Evolutionary conservation across 768 basidiomycete genomes (phyloP).

Genomic region (Candolleomyces eurysporus): DNA sequence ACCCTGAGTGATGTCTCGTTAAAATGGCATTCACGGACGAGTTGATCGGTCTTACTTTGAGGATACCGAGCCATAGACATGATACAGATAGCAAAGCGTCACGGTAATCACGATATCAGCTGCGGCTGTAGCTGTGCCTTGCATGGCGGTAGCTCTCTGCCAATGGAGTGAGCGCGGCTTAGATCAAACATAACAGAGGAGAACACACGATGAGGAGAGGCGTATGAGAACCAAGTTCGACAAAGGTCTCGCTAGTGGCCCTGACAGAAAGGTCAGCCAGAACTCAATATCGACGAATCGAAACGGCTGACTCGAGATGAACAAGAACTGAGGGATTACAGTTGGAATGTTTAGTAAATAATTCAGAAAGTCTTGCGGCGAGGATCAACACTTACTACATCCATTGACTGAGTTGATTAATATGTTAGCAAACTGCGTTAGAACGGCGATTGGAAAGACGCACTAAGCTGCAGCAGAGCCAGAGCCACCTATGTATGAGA

Average conservation of each 20-base stretch:
- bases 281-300: background rate
- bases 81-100: constrained; percentile 1
- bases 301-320: background rate
- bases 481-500: background rate
- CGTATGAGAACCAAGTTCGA: background rate
- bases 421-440: background rate
- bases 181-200: background rate
- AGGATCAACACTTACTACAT: background rate
- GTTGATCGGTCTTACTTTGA: background rate
- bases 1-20: background rate
- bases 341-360: background rate
- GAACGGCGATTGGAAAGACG: background rate
- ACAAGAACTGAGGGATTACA: background rate
- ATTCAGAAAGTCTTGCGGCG: background rate
- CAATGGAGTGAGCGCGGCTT: too few species aligned
- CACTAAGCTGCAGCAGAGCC: background rate
- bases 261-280: background rate
- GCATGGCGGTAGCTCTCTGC: constrained; percentile 3
- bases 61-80: constrained; percentile 1
- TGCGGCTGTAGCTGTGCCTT: constrained; percentile 1
- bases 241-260: background rate
- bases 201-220: background rate
- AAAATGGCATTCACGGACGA: background rate
- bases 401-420: background rate
- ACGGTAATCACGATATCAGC: constrained; percentile 5